phyloP scores from a whole-genome alignment of 768 basidiomycete species.

The Auriscalpium vulgare region DNA sequence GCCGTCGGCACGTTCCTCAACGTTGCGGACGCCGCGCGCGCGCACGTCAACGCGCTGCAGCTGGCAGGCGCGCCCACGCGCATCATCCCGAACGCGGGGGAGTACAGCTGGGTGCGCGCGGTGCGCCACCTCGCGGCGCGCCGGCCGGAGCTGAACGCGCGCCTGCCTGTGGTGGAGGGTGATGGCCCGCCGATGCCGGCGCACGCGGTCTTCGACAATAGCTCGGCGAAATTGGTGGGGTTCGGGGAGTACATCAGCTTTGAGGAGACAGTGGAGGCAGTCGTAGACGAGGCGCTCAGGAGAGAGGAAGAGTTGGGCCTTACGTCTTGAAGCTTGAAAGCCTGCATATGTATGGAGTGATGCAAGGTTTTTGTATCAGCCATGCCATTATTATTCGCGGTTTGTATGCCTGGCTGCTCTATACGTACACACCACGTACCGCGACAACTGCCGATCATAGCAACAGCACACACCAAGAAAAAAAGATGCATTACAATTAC shows the following conservation, averaged over 20 bases:
- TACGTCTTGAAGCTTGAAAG: neutral
- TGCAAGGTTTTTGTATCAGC: too few relatives aligned
- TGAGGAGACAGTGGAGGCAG: constrained; percentile 8
- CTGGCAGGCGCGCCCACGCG: constrained; percentile 5
- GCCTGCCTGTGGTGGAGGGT: constrained; percentile 14
- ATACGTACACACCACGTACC: too few relatives aligned
- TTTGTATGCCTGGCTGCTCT: too few relatives aligned
- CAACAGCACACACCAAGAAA: neutral
- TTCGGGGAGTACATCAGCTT: constrained; percentile 6
- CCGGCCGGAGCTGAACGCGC: constrained; percentile 18
- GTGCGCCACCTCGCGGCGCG: constrained; percentile 14
- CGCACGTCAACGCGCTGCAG: constrained; percentile 21
- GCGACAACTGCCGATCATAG: too few relatives aligned
- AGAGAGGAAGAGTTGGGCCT: constrained; percentile 2
- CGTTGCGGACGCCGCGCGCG: constrained; percentile 24
- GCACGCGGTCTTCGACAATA: neutral
- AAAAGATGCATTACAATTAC: neutral
- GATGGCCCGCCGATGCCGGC: neutral
- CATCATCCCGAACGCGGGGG: constrained; percentile 19
- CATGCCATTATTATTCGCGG: too few relatives aligned
- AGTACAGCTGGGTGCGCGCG: constrained; percentile 20
- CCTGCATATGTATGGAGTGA: too few relatives aligned
- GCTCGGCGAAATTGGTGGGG: constrained; percentile 2
- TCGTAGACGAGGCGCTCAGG: constrained; percentile 6
- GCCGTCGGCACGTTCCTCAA: constrained; percentile 19